Percentiles rank a stretch among this genome's conserved stretches.
phyloP scores from a whole-genome alignment of 2,329 filamentous ascomycete species.

The Coniochaeta sp. region DNA sequence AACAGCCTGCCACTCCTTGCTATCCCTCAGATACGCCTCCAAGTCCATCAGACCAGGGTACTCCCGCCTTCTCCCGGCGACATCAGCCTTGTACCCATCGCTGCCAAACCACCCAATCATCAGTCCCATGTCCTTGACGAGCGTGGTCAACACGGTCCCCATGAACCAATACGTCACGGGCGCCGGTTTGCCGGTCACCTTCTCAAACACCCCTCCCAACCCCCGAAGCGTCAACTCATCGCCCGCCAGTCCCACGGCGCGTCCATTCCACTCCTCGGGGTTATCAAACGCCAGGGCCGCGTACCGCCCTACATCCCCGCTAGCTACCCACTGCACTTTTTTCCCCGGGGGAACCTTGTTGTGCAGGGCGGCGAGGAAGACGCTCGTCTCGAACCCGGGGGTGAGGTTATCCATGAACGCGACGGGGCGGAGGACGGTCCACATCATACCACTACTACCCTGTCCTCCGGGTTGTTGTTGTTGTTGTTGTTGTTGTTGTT shows the following conservation, averaged over 20 bases:
- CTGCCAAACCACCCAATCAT: constrained; percentile 29
- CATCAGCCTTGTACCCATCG: constrained; percentile 25
- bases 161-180: constrained; percentile 21
- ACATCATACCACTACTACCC: constrained; percentile 39
- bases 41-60: constrained; percentile 23
- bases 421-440: constrained; percentile 55
- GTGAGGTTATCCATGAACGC: constrained; percentile 54
- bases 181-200: constrained; percentile 16
- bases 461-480: constrained; percentile 6
- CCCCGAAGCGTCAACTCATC: constrained; percentile 33
- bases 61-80: constrained; percentile 20
- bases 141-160: constrained; percentile 21
- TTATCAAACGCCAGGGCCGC: constrained; percentile 34
- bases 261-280: constrained; percentile 26
- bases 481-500: constrained; percentile 19
- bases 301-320: constrained; percentile 36
- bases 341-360: constrained; percentile 22
- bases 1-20: background rate
- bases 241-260: constrained; percentile 33
- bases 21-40: constrained; percentile 9
- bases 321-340: constrained; percentile 32
- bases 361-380: constrained; percentile 26
- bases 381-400: constrained; percentile 24
- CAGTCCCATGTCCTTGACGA: constrained; percentile 20
- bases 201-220: constrained; percentile 19